Base-by-base conservation (phyloP, 371 early-diverging fungal species). In the Rhizoclosmatium hyalinum region DNA sequence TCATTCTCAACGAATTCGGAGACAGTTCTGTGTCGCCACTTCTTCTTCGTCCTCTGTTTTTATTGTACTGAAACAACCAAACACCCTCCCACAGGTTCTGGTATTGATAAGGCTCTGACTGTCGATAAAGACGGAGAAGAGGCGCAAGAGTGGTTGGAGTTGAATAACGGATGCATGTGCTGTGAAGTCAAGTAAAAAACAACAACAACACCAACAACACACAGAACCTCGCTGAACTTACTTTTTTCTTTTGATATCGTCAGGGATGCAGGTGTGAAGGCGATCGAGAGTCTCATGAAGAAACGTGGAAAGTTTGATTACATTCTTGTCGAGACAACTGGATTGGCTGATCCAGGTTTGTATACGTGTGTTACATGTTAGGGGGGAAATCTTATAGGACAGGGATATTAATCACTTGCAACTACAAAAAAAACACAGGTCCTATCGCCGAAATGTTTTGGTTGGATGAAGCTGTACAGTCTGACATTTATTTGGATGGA, bases 381-480 rank as follows among this genome's bases (percentile, higher is more conserved):
- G 32, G 32, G 32, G 32, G 32, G 32, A 32, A 32, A 32, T 32
- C 32, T 32, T 32, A 32, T 32, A 32, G 32, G 32, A 32, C 32
- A 32, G 32, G 32, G 32, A 32, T 42, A 21, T 10, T 43, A 39
- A 8, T 63, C 19, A 4, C 53, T n/a, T 3, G 42, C 32, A 4
- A 10, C 21, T n/a, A 70, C 60, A 21, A 17, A 21, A n/a, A 58
- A 58, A 21, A 42, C 24, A 14, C 47, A 39, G 83, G 94, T 0
- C 95, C 95, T 3, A 97, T 98, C 68, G 96, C 95, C 2, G 89
- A 93, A 32, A 96, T 96, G 92, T 94, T 98, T 79, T 98, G 98
- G 99, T 80, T 97, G 55, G 98, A 98, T 75, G 97, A 96, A 77
- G 94, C 92, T 12, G 87, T 98, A 50, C 92, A 93, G 3, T 91